Conservation (phyloP, 2,329 filamentous ascomycete species). For the Dothistroma septosporum region DNA sequence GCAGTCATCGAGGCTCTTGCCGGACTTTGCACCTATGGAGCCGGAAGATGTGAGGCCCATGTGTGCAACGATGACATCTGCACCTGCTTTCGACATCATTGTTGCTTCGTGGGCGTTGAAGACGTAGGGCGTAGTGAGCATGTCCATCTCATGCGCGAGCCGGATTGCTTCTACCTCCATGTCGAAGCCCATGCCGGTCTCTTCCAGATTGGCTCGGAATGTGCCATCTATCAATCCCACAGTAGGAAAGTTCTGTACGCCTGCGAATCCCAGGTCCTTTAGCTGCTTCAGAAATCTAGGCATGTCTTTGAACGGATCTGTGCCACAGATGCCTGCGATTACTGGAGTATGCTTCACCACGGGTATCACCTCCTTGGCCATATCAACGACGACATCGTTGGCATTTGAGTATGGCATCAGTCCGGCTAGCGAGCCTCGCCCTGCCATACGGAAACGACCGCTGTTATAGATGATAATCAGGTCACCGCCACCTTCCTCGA, state of each 20-base stretch:
- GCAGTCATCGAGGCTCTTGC: constrained; percentile 61
- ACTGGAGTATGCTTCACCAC: constrained; percentile 62
- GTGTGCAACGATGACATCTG: constrained; percentile 65
- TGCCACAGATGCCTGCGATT: constrained; percentile 66
- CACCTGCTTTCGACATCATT: constrained; percentile 61
- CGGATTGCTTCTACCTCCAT: constrained; percentile 64
- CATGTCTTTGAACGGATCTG: constrained; percentile 65
- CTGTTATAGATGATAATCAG: constrained; percentile 60
- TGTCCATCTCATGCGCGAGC: constrained; percentile 54
- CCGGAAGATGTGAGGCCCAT: constrained; percentile 64
- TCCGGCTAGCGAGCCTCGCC: constrained; percentile 63
- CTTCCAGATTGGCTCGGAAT: constrained; percentile 64
- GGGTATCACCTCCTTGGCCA: constrained; percentile 65
- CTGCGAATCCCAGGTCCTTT: constrained; percentile 60
- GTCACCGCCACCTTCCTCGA: constrained; percentile 64
- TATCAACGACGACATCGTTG: constrained; percentile 65
- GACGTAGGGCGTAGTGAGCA: constrained; percentile 67
- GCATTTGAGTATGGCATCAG: constrained; percentile 69
- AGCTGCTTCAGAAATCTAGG: constrained; percentile 57
- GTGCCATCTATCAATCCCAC: constrained; percentile 66
- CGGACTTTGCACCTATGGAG: constrained; percentile 60
- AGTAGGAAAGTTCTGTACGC: constrained; percentile 65
- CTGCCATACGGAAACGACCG: constrained; percentile 69
- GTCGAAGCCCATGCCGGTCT: constrained; percentile 67
- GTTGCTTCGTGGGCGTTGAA: constrained; percentile 60